Conservation (phyloP, 1,284 basidiomycete species). For the Leccinum griseonigrum region DNA sequence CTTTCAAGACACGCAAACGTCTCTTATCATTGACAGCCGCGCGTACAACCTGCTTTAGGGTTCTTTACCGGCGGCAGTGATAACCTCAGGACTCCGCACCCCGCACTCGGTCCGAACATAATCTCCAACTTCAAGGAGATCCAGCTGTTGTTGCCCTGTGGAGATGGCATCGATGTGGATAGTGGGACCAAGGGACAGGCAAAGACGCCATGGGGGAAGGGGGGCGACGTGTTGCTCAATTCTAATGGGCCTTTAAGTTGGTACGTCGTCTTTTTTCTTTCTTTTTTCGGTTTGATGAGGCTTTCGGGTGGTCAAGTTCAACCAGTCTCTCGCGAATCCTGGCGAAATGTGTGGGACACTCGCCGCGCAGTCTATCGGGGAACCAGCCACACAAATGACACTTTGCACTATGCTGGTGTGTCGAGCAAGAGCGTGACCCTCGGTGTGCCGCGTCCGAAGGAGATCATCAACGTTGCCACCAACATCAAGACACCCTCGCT, state of each 20-base stretch:
- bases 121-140: conserved; percentile 49
- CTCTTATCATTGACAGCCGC: conserved; percentile 94
- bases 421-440: conserved; percentile 97
- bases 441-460: conserved; percentile 96
- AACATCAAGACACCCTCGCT: conserved; percentile 99
- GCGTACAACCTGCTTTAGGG: conserved; percentile 85
- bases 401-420: conserved; percentile 99
- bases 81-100: conserved; percentile 14
- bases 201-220: conserved; percentile 82
- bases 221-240: conserved; percentile 75
- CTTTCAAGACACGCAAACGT: conserved; percentile 46
- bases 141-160: conserved; percentile 79
- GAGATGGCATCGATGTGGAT: conserved; percentile 81
- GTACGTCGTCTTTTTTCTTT: conserved; percentile 47
- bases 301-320: conserved; percentile 60
- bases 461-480: conserved; percentile 98
- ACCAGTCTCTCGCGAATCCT: conserved; percentile 86
- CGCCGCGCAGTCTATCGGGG: conserved; percentile 98
- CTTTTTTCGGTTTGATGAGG: neutral
- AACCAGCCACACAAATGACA: conserved; percentile 99
- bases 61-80: conserved; percentile 53
- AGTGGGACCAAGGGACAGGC: conserved; percentile 76
- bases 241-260: conserved; percentile 67
- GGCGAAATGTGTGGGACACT: conserved; percentile 99
- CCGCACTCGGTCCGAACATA: conserved; percentile 68